Conservation (phyloP, 176 grass and related monocot species). For the Cocos nucifera region DNA sequence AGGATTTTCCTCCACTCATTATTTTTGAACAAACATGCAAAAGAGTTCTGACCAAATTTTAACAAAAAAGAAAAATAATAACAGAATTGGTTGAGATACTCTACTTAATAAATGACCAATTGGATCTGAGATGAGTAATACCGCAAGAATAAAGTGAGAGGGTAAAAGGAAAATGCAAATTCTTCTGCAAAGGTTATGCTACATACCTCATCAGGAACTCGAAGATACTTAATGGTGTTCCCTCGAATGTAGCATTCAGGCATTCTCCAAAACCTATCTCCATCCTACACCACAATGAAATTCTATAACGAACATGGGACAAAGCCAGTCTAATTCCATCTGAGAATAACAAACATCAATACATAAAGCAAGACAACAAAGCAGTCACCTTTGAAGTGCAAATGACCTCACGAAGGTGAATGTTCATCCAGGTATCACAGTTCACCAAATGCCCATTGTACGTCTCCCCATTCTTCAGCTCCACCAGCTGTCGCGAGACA, state of each 20-base stretch:
- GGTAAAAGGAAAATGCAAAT: too few species aligned
- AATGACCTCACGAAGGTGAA: constrained; percentile 97
- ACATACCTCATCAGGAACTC: constrained; percentile 95
- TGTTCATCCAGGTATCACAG: constrained; percentile 99
- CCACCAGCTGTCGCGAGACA: constrained; percentile 54
- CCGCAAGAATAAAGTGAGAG: too few species aligned
- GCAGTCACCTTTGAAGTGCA: constrained; percentile 87
- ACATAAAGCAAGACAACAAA: background rate
- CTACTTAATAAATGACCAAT: too few species aligned
- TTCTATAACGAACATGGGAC: constrained; percentile 13
- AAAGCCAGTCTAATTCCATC: constrained; percentile 1
- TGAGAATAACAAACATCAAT: background rate
- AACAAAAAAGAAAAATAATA: too few species aligned
- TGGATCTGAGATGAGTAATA: too few species aligned
- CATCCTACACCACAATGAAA: constrained; percentile 54
- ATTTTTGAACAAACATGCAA: too few species aligned
- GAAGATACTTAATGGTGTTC: constrained; percentile 98
- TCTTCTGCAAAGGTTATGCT: background rate
- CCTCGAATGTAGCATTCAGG: constrained; percentile 96
- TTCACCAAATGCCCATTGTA: constrained; percentile 99
- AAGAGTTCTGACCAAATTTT: too few species aligned
- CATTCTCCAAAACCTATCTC: constrained; percentile 99
- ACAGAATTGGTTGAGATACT: too few species aligned
- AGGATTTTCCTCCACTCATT: too few species aligned
- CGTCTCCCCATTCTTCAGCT: constrained; percentile 97